phyloP scores from a whole-genome alignment of 495 filamentous ascomycete genomes.

The Aspergillus cavernicola region DNA sequence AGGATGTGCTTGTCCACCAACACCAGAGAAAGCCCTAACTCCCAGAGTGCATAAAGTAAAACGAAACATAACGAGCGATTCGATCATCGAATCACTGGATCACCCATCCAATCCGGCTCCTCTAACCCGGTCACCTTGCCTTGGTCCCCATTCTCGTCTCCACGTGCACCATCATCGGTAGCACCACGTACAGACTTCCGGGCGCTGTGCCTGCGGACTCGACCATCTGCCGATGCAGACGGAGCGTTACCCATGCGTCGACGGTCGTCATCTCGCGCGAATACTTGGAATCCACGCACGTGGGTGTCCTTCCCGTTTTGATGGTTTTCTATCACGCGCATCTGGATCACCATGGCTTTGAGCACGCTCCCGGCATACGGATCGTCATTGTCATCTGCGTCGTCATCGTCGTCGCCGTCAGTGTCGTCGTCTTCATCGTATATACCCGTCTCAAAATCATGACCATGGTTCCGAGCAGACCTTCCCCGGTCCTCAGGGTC shows the following conservation, averaged over 20 bases:
- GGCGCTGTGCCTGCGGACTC: constrained; percentile 27
- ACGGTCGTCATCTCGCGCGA: constrained; percentile 61
- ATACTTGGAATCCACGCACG: constrained; percentile 89
- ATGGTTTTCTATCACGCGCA: constrained; percentile 89
- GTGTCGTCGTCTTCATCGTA: constrained; percentile 14
- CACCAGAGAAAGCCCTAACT: not conserved
- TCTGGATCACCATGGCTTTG: constrained; percentile 80
- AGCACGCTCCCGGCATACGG: constrained; percentile 63
- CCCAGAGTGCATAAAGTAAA: not conserved
- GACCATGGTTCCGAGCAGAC: not conserved
- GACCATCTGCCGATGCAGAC: constrained; percentile 36
- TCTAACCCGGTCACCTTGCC: constrained; percentile 34
- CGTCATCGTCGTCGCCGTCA: constrained; percentile 31
- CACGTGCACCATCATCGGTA: constrained; percentile 17
- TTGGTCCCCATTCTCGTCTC: constrained; percentile 21
- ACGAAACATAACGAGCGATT: not conserved
- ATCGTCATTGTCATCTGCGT: constrained; percentile 28
- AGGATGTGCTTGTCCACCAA: not conserved
- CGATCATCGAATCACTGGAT: constrained; percentile 49
- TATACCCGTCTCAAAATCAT: not conserved
- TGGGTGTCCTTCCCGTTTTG: constrained; percentile 99
- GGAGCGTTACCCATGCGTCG: constrained; percentile 31
- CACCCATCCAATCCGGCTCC: constrained; percentile 59
- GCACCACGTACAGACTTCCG: constrained; percentile 28
- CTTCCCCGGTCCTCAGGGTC: not conserved